Percentiles rank a stretch among this genome's conserved stretches.
Conservation (phyloP, 345 rosid genomes). For the Syzygium grande region DNA sequence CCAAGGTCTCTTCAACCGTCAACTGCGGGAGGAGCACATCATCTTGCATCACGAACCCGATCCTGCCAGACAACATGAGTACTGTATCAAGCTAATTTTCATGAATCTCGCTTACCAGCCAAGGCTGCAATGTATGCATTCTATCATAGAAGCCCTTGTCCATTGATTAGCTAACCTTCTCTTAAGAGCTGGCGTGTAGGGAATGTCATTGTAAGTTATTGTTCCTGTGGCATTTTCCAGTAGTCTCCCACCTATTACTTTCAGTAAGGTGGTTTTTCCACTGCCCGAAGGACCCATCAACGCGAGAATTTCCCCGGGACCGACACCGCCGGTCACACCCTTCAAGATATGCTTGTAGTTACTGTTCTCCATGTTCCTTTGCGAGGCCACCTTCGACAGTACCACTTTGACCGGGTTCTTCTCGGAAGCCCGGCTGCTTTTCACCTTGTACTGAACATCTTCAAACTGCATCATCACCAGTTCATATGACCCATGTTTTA, state of each 20-base stretch:
- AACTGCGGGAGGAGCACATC: conserved; percentile 90
- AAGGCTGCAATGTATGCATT: neutral
- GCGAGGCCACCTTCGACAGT: conserved; percentile 60
- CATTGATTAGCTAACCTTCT: conserved; percentile 38
- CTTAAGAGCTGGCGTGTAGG: conserved; percentile 62
- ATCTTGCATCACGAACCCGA: conserved; percentile 96
- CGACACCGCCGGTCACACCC: conserved; percentile 83
- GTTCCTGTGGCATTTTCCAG: conserved; percentile 60
- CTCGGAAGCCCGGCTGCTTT: conserved; percentile 19
- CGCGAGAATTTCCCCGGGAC: conserved; percentile 92
- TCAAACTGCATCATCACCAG: conserved; percentile 50
- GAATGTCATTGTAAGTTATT: conserved; percentile 71
- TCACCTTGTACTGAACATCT: conserved; percentile 78
- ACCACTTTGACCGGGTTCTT: conserved; percentile 54
- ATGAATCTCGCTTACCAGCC: neutral
- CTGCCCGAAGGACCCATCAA: conserved; percentile 99
- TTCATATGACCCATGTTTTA: neutral
- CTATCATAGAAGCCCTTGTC: neutral
- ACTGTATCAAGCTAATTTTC: neutral
- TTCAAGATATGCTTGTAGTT: conserved; percentile 72
- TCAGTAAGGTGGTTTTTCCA: conserved; percentile 88
- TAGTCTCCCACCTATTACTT: conserved; percentile 84
- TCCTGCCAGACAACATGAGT: conserved; percentile 25
- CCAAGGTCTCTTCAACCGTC: conserved; percentile 87
- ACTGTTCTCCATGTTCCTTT: conserved; percentile 40